These are phyloP conservation scores for Shiraia sp. DNA, from an alignment of 2,329 filamentous ascomycete species.

Conservation along the genomic window DNA sequence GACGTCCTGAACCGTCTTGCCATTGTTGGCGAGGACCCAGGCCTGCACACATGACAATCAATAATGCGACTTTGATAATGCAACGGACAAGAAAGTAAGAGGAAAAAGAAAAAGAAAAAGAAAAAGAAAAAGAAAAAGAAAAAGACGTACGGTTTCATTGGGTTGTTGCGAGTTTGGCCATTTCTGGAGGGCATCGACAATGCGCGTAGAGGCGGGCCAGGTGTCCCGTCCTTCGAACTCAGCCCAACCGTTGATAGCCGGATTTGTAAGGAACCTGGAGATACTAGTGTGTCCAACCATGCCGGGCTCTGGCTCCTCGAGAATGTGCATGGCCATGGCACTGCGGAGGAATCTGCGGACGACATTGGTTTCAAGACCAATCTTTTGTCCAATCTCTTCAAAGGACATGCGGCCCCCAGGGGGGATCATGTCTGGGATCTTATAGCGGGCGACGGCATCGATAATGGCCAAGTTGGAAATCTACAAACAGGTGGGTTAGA, in stretches of 20 bases:
- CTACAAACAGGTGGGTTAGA: no score
- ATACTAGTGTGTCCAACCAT: slow-evolving; percentile 11
- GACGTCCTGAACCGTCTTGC: slow-evolving; percentile 13
- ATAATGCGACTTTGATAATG: no score
- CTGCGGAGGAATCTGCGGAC: slow-evolving; percentile 13
- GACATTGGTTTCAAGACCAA: slow-evolving; percentile 8
- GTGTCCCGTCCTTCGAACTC: slow-evolving; percentile 9
- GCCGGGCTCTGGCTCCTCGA: slow-evolving; percentile 13
- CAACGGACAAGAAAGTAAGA: no score
- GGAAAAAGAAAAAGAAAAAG: no score
- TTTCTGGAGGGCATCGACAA: slow-evolving; percentile 16
- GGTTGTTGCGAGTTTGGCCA: slow-evolving; percentile 13
- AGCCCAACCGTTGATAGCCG: slow-evolving; percentile 13
- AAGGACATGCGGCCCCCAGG: slow-evolving; percentile 11
- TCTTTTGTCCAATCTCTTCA: slow-evolving; percentile 13
- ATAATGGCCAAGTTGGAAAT: slow-evolving; percentile 10
- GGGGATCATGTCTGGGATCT: slow-evolving; percentile 15
- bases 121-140: no score
- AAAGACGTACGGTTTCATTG: slow-evolving; percentile 16
- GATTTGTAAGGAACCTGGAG: slow-evolving; percentile 18
- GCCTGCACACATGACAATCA: slow-evolving; percentile 12
- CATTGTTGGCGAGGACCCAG: slow-evolving; percentile 15
- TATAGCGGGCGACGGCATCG: slow-evolving; percentile 9
- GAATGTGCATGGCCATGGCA: slow-evolving; percentile 16
- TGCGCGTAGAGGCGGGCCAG: slow-evolving; percentile 10